These are phyloP conservation scores for Pleurotus citrinopileatus DNA, from an alignment of 768 basidiomycete species.

Conservation along the genomic window DNA sequence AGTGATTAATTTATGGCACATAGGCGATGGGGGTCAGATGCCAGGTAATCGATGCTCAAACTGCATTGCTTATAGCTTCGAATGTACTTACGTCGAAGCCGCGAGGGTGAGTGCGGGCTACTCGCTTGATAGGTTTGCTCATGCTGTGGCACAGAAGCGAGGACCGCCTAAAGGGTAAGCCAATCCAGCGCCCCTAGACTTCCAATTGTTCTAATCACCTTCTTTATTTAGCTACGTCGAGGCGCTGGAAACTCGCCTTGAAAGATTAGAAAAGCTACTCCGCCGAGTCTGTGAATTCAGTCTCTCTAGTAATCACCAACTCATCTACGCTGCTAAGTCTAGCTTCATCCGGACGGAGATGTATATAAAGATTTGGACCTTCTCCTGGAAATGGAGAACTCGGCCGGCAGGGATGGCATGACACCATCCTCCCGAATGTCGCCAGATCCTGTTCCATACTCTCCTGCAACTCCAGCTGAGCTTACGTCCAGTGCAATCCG, in stretches of 20 bases:
- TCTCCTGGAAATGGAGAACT: slow-evolving; percentile 12
- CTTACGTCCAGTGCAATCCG: not conserved
- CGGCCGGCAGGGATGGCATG: not conserved
- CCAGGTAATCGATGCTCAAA: slow-evolving; percentile 61
- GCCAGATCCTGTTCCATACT: not conserved
- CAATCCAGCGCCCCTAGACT: not conserved
- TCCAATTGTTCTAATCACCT: slow-evolving; percentile 24
- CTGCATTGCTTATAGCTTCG: slow-evolving; percentile 52
- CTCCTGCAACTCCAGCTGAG: not conserved
- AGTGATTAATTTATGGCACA: slow-evolving; percentile 15
- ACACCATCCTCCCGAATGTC: not conserved
- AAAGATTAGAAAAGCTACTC: slow-evolving; percentile 63
- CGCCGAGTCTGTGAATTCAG: slow-evolving; percentile 41
- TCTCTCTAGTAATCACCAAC: not conserved
- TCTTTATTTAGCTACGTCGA: slow-evolving; percentile 52
- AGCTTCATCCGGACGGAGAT: slow-evolving; percentile 59
- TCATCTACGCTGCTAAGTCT: slow-evolving; percentile 17
- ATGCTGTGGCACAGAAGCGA: slow-evolving; percentile 34
- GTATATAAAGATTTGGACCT: slow-evolving; percentile 52
- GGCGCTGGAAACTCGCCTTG: slow-evolving; percentile 56
- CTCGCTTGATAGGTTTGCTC: not conserved
- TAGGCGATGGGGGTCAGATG: slow-evolving; percentile 70
- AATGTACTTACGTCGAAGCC: slow-evolving; percentile 69
- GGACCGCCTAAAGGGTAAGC: slow-evolving; percentile 63
- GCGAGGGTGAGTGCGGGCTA: slow-evolving; percentile 51